phyloP scores from a whole-genome alignment of 805 yeast species.

The Starmerella scarabaei region DNA sequence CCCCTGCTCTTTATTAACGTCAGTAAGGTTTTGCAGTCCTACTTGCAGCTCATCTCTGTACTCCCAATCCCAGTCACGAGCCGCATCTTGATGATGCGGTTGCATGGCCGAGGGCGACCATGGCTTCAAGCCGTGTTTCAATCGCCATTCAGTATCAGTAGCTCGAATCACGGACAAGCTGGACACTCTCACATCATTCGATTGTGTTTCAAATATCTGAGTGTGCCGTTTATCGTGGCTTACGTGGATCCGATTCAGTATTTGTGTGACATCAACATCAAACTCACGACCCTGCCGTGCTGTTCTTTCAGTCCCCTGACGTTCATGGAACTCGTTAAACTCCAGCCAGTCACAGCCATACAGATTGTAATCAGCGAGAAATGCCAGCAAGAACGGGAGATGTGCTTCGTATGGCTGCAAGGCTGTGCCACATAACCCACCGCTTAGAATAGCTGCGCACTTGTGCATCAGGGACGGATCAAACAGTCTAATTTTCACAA shows the following conservation, averaged over 20 bases:
- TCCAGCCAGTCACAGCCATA: slow-evolving; percentile 74
- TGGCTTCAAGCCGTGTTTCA: slow-evolving; percentile 1
- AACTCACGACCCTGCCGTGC: slow-evolving; percentile 52
- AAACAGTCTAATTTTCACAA: slow-evolving; percentile 53
- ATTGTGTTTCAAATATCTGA: slow-evolving; percentile 33
- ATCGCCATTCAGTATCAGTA: slow-evolving; percentile 12
- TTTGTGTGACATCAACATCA: slow-evolving; percentile 50
- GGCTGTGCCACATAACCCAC: slow-evolving; percentile 30
- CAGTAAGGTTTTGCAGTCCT: slow-evolving; percentile 1
- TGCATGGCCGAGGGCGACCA: slow-evolving; percentile 9
- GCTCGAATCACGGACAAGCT: slow-evolving; percentile 15
- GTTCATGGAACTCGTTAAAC: slow-evolving; percentile 20
- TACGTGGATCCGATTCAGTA: slow-evolving; percentile 40
- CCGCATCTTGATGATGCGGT: slow-evolving; percentile 5
- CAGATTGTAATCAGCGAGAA: slow-evolving; percentile 68
- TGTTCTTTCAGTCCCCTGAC: slow-evolving; percentile 22
- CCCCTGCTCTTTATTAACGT: background rate
- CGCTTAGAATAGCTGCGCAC: slow-evolving; percentile 38
- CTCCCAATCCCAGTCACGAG: slow-evolving; percentile 17
- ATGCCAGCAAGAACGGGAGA: slow-evolving; percentile 63
- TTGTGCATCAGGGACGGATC: slow-evolving; percentile 49
- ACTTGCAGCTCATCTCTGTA: background rate
- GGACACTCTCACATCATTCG: slow-evolving; percentile 8
- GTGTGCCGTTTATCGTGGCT: slow-evolving; percentile 33
- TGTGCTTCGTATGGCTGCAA: slow-evolving; percentile 65